Evolutionary conservation across 495 filamentous ascomycete species (phyloP).

Genomic region (Delitschia confertaspora): DNA sequence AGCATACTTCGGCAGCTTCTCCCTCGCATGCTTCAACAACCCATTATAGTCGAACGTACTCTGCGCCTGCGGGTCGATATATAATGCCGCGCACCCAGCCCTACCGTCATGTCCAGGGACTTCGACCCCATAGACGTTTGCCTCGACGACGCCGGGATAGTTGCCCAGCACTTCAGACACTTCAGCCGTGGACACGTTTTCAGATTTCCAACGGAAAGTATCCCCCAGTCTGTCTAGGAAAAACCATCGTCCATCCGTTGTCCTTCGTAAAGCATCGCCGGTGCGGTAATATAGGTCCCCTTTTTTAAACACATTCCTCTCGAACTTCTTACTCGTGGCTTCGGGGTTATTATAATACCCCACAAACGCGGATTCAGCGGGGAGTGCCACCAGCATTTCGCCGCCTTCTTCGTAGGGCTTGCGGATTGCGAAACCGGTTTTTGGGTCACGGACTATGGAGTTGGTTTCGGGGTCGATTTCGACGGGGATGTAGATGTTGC

Average conservation of each 20-base stretch:
- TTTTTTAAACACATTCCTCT: constrained; percentile 60
- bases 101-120: constrained; percentile 46
- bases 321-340: constrained; percentile 61
- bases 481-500: constrained; percentile 54
- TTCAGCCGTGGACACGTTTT: constrained; percentile 75
- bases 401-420: constrained; percentile 59
- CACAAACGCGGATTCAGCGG: constrained; percentile 50
- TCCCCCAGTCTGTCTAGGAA: constrained; percentile 71
- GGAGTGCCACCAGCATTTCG: constrained; percentile 64
- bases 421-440: constrained; percentile 57
- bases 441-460: constrained; percentile 52
- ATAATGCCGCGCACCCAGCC: constrained; percentile 37
- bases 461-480: constrained; percentile 59
- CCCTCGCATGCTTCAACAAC: constrained; percentile 40
- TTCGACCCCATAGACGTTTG: constrained; percentile 69
- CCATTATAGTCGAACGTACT: constrained; percentile 28
- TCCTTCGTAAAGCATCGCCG: constrained; percentile 60
- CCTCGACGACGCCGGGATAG: constrained; percentile 59
- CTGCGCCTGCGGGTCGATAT: constrained; percentile 26
- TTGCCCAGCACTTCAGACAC: constrained; percentile 59
- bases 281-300: constrained; percentile 69
- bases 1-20: constrained; percentile 60
- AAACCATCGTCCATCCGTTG: constrained; percentile 63
- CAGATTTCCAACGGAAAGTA: constrained; percentile 76
- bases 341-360: constrained; percentile 59